Evolutionary conservation across 176 grass and related monocot species (phyloP).

Genomic region (Eleusine indica): DNA sequence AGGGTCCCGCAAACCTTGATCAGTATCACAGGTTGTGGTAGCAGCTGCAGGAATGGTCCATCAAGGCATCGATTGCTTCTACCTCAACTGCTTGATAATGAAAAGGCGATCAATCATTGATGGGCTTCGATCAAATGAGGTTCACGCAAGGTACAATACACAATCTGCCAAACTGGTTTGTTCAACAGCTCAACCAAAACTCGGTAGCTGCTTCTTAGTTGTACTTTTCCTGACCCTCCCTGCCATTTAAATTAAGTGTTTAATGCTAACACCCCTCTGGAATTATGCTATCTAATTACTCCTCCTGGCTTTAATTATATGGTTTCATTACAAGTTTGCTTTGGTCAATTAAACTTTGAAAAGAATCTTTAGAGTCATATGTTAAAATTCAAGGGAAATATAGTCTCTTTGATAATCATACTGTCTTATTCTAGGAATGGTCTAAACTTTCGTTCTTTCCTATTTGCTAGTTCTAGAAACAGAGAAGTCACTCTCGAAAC

Average conservation of each 20-base stretch:
- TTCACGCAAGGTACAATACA: background rate
- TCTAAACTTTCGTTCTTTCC: background rate
- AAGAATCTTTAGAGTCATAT: too few relatives aligned
- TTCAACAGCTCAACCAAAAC: conserved; percentile 42
- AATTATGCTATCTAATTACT: background rate
- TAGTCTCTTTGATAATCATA: background rate
- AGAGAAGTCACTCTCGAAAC: background rate
- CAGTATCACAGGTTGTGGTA: background rate
- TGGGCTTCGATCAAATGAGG: background rate
- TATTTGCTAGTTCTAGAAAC: background rate
- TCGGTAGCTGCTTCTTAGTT: conserved; percentile 24
- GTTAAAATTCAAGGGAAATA: background rate
- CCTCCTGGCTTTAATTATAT: background rate
- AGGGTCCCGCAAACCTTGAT: background rate
- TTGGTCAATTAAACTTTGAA: background rate
- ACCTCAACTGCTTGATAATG: conserved; percentile 13
- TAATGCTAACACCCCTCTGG: background rate
- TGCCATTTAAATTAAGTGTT: background rate
- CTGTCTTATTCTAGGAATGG: background rate
- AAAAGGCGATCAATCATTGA: conserved; percentile 35
- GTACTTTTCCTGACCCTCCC: conserved; percentile 2
- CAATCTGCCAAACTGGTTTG: conserved; percentile 30
- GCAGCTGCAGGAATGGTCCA: background rate
- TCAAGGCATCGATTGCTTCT: background rate
- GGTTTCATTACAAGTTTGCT: background rate